Evolutionary conservation across 345 rosid species (phyloP).

Genomic region (Salix caprea): DNA sequence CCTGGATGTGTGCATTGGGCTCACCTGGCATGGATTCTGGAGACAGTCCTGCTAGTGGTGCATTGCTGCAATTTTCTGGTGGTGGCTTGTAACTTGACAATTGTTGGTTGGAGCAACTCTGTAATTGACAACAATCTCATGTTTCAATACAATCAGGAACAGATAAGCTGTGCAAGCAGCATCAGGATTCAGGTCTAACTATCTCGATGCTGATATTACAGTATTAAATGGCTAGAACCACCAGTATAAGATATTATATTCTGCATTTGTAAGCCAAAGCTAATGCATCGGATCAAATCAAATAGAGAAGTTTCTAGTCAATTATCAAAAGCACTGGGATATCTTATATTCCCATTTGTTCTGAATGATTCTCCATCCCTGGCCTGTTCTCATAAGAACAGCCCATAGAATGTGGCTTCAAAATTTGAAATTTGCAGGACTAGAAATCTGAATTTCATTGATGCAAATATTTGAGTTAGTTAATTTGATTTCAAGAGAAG

Average conservation of each 20-base stretch:
- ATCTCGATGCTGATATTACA: not conserved
- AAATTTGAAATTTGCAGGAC: not conserved
- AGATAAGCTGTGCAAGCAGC: not conserved
- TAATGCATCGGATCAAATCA: too few species aligned
- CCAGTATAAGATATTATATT: not conserved
- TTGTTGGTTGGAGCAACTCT: constrained; percentile 9
- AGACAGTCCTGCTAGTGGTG: not conserved
- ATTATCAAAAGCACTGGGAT: too few species aligned
- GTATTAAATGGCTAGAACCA: not conserved
- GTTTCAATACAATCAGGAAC: not conserved
- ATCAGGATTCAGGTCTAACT: not conserved
- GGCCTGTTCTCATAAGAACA: not conserved
- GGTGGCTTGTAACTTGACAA: not conserved
- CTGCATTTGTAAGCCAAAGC: not conserved
- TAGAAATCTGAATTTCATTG: not conserved
- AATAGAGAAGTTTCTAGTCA: too few species aligned
- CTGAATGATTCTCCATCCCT: too few species aligned
- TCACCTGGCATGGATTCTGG: not conserved
- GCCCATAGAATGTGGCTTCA: not conserved
- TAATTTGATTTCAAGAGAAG: too few species aligned
- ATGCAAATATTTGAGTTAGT: not conserved
- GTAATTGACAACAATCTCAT: not conserved
- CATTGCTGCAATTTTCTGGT: not conserved
- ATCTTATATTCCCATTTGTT: too few species aligned
- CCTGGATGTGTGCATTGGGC: not conserved